Percentiles rank a stretch among this genome's conserved stretches.
These are phyloP conservation scores for Arthrobotrys sinensis DNA, from an alignment of 2,329 filamentous ascomycete species.

Conservation along the genomic window DNA sequence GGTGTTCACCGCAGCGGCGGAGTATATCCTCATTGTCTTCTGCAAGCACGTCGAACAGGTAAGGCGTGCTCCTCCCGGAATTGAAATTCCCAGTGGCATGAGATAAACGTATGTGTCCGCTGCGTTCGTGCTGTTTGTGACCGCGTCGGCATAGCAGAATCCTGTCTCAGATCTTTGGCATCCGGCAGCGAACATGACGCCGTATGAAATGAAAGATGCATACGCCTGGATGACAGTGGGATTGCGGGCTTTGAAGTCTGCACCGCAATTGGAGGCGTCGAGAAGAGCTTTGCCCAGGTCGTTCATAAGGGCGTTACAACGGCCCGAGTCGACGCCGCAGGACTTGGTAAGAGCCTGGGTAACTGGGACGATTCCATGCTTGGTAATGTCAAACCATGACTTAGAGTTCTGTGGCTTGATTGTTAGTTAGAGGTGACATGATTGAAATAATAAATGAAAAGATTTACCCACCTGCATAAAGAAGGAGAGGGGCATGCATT, in stretches of 20 bases:
- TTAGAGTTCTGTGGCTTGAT: conserved; percentile 77
- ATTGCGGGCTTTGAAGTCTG: conserved; percentile 79
- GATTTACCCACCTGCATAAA: conserved; percentile 78
- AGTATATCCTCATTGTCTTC: conserved; percentile 86
- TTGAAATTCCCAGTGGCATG: conserved; percentile 80
- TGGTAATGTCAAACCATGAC: conserved; percentile 82
- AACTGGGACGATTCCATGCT: conserved; percentile 79
- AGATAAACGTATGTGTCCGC: conserved; percentile 87
- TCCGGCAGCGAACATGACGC: conserved; percentile 82
- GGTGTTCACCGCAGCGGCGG: conserved; percentile 77
- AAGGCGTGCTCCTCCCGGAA: conserved; percentile 79
- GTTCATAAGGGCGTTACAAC: conserved; percentile 78
- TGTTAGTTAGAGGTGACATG: conserved; percentile 33
- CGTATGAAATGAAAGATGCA: conserved; percentile 82
- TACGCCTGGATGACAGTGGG: conserved; percentile 81
- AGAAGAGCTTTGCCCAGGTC: conserved; percentile 78
- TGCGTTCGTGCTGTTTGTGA: conserved; percentile 80
- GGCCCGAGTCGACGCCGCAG: conserved; percentile 77
- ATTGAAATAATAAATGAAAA: not conserved
- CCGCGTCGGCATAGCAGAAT: conserved; percentile 80
- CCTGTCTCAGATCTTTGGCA: conserved; percentile 78
- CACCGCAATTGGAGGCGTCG: conserved; percentile 76
- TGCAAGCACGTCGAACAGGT: conserved; percentile 83
- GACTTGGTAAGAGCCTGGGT: conserved; percentile 84
- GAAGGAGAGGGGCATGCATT: conserved; percentile 87